phyloP scores from a whole-genome alignment of 768 basidiomycete genomes.

The Cystobasidium tubakii region DNA sequence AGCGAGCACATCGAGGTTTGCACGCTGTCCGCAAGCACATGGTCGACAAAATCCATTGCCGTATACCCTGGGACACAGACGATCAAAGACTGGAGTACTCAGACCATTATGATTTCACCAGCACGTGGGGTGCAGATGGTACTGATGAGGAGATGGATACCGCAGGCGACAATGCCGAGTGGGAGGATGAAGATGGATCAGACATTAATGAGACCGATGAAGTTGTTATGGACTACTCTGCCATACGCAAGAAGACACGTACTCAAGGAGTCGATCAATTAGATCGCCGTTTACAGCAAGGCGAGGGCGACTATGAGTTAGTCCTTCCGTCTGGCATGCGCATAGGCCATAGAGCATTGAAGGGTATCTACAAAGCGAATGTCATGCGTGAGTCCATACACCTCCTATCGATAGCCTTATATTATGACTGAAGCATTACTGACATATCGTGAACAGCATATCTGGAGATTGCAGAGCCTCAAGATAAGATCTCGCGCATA shows the following conservation, averaged over 20 bases:
- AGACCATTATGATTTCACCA: conserved; percentile 86
- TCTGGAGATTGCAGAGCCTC: conserved; percentile 38
- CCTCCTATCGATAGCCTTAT: too few relatives aligned
- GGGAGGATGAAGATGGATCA: conserved; percentile 47
- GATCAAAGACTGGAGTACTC: conserved; percentile 76
- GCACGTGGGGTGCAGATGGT: conserved; percentile 59
- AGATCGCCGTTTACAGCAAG: conserved; percentile 62
- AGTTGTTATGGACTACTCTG: conserved; percentile 40
- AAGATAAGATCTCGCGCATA: conserved; percentile 39
- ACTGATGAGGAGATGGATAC: conserved; percentile 43
- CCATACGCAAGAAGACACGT: conserved; percentile 5
- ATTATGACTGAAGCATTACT: too few relatives aligned
- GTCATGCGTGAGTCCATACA: conserved; percentile 46
- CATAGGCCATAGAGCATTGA: conserved; percentile 83
- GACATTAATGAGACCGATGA: conserved; percentile 51
- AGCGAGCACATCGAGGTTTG: conserved; percentile 68
- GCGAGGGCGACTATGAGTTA: conserved; percentile 76
- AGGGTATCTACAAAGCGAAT: conserved; percentile 75
- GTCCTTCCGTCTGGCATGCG: conserved; percentile 86
- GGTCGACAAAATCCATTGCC: conserved; percentile 92
- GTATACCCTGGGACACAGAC: conserved; percentile 80
- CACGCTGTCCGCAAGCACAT: conserved; percentile 92
- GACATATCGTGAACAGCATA: conserved; percentile 12
- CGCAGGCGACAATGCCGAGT: conserved; percentile 50
- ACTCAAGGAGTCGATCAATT: conserved; percentile 42